Evolutionary conservation across 2,329 filamentous ascomycete genomes (phyloP), one percentile per base, ranked within the genome.

Genomic region (Clarireedia homoeocarpa): DNA sequence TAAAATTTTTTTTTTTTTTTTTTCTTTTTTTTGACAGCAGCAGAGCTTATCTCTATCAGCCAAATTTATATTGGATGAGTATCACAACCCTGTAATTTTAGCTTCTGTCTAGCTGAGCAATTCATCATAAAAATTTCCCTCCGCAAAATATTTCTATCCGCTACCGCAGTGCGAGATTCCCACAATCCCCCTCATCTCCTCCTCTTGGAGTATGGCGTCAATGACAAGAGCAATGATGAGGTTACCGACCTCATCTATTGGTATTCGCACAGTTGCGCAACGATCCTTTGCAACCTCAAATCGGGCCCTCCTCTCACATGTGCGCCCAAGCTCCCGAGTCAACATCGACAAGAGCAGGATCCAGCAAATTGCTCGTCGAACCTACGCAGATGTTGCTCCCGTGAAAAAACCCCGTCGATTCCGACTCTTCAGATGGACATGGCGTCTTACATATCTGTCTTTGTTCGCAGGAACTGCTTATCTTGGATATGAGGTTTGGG

Each of bases 401-500:
- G 75, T 44, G 1, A 72, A 72, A 65, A 80, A 76, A 71, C 71
- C 75, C 45, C 74, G 76, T 66, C 82, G 84, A 69, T 85, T 94
- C 73, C 76, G 76, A 55, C 79, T 83, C 62, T 77, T 97, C 69
- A 82, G 82, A 70, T 95, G 88, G 85, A 74, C 85, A 57, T 97
- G 90, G 88, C 84, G 94, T 66, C 70, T 90, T 67, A 88, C 86
- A 55, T 91, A 92, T 71, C 73, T 96, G 62, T 86, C 88, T 55
- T 72, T 83, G 59, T 71, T 94, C 60, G 88, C 80, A 61, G 78
- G 85, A 57, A 69, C 88, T 44, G 89, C 77, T 62, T 91, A 86
- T 70, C 75, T 91, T 58, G 82, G 80, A 65, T 96, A 94, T 72
- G 82, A 82, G 69, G 86, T 96, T 74, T 96, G 91, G 73, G 77